These are phyloP conservation scores for Scheffersomyces lignosus DNA, from an alignment of 805 yeast species.

Conservation along the genomic window DNA sequence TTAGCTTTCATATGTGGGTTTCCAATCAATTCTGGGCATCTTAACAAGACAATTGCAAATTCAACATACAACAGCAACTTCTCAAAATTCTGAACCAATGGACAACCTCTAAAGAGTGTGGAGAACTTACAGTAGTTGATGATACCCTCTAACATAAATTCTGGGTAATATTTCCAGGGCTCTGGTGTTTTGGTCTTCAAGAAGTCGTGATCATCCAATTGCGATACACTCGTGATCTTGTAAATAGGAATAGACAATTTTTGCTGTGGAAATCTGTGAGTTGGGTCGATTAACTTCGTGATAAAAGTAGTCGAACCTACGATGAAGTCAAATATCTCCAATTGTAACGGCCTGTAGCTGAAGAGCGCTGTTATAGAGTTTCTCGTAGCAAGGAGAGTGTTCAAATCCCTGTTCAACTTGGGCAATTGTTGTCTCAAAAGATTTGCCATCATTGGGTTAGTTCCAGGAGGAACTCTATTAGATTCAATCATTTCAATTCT, in stretches of 20 bases:
- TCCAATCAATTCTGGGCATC: conserved; percentile 82
- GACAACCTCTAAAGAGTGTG: conserved; percentile 54
- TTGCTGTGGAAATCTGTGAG: conserved; percentile 57
- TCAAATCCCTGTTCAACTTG: conserved; percentile 39
- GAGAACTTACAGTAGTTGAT: conserved; percentile 69
- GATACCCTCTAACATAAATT: conserved; percentile 79
- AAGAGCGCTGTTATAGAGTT: conserved; percentile 66
- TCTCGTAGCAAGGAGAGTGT: conserved; percentile 42
- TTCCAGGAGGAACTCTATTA: conserved; percentile 24
- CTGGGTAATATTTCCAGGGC: conserved; percentile 85
- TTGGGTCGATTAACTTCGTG: conserved; percentile 70
- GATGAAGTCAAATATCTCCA: conserved; percentile 72
- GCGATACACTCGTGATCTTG: conserved; percentile 59
- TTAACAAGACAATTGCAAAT: conserved; percentile 68
- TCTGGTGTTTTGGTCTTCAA: conserved; percentile 63
- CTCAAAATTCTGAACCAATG: conserved; percentile 52
- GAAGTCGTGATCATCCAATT: conserved; percentile 73
- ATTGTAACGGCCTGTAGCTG: conserved; percentile 54
- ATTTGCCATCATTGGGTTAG: conserved; percentile 24
- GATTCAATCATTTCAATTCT: conserved; percentile 48
- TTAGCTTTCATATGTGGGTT: conserved; percentile 92
- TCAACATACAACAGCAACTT: conserved; percentile 63
- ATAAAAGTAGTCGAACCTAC: conserved; percentile 75
- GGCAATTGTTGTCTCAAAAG: conserved; percentile 44
- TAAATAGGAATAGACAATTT: conserved; percentile 53